Evolutionary conservation across 805 yeast genomes (phyloP), one percentile per base, ranked within the genome.

Genomic region (Yamadazyma endophytica): DNA sequence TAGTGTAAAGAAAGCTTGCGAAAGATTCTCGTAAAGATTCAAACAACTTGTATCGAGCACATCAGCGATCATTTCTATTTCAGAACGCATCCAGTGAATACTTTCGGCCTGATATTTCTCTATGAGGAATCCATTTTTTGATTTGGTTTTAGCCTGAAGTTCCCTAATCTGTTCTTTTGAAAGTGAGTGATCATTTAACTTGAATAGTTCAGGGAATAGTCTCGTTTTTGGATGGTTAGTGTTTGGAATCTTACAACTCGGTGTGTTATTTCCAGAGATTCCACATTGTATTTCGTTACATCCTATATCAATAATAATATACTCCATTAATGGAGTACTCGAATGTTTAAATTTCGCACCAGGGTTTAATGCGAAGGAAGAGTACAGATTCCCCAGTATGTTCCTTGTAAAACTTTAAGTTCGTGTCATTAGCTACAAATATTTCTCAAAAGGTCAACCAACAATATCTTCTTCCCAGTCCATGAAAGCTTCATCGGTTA

Each of bases 391-490:
- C n/a, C n/a, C n/a, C n/a, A n/a, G n/a, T n/a, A n/a, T n/a, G n/a
- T n/a, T n/a, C n/a, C n/a, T n/a, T n/a, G n/a, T n/a, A n/a, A n/a
- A n/a, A n/a, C n/a, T n/a, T n/a, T 28, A 4, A 13, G 35, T 44
- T 47, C 17, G 47, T 36, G 23, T 21, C 26, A 47, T 54, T 50
- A 26, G n/a, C n/a, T n/a, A 23, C 17, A 17, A 29, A 22, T 21
- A 22, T 24, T 15, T 21, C 30, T 43, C 49, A 26, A 54, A 42
- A n/a, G n/a, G n/a, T 14, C 63, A 47, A 26, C 61, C 70, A 20
- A 66, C 56, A 31, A 62, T 73, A 13, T 64, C 74, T 28, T 68
- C 73, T 33, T 68, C 73, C 29, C 65, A 57, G 31, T 64, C 71
- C 68, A 66, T 64, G 33, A 59, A 65, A 19, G 60, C 70, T 18